A percentile compares a stretch with the other conserved stretches of the same genome.
These are phyloP conservation scores for Mycena leptocephala DNA, from an alignment of 768 basidiomycete species.

Conservation along the genomic window DNA sequence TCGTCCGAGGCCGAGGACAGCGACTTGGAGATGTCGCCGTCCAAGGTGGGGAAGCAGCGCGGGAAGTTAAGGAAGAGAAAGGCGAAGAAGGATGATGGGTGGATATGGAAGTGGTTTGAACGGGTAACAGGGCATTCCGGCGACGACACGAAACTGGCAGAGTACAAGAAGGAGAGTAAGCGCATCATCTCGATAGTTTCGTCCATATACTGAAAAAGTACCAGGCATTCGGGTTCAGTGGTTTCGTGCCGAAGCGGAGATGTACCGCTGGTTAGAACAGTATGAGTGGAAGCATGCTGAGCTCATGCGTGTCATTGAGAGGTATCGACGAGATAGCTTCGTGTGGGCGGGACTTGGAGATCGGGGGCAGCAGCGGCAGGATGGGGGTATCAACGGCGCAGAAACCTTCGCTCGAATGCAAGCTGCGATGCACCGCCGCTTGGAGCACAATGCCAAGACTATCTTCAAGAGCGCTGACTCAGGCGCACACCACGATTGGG, in stretches of 20 bases:
- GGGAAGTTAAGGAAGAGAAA: background rate
- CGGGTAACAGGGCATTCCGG: background rate
- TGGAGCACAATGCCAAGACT: slow-evolving; percentile 11
- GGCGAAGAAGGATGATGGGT: slow-evolving; percentile 20
- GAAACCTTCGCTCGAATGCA: no score
- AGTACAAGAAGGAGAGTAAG: slow-evolving; percentile 30
- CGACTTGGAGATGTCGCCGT: slow-evolving; percentile 2
- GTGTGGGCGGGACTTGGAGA: slow-evolving; percentile 13
- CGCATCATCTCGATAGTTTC: background rate
- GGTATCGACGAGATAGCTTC: background rate
- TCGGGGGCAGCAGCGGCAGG: background rate
- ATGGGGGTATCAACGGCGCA: no score
- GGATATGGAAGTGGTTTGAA: slow-evolving; percentile 30
- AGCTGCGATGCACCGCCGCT: background rate
- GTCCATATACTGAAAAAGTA: background rate
- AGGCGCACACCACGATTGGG: slow-evolving; percentile 17
- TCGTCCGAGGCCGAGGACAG: slow-evolving; percentile 13
- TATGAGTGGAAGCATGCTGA: slow-evolving; percentile 20
- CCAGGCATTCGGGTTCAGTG: slow-evolving; percentile 17
- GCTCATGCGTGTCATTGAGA: slow-evolving; percentile 2
- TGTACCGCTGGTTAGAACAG: background rate
- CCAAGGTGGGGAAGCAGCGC: background rate
- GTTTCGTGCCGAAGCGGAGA: slow-evolving; percentile 6
- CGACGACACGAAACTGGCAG: background rate
- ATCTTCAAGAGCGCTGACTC: background rate